Evolutionary conservation across 208 protist species (phyloP).

Genomic region (Acanthamoeba lenticulata): DNA sequence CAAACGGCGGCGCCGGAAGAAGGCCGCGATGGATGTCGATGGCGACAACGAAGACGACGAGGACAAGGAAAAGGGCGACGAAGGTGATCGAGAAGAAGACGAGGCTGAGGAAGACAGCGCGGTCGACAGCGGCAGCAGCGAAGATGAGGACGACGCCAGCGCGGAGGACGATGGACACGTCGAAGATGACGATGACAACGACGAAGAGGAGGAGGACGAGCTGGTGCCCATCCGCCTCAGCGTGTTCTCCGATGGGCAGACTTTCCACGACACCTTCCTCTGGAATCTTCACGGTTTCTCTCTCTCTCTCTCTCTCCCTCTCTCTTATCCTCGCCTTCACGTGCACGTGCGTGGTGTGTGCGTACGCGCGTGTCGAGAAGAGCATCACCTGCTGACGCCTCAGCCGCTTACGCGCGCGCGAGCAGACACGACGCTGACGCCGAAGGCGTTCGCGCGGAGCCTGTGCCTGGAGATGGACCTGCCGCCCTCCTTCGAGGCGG

Average conservation of each 20-base stretch:
- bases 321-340: not conserved
- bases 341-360: not conserved
- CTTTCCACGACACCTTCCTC: slow-evolving; percentile 55
- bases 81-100: not conserved
- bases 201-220: slow-evolving; percentile 45
- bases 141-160: not conserved
- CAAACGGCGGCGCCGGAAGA: not conserved
- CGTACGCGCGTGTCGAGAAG: not conserved
- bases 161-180: not conserved
- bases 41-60: not conserved
- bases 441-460: not conserved
- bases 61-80: not conserved
- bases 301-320: too few relatives aligned
- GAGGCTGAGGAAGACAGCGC: not conserved
- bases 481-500: slow-evolving; percentile 28
- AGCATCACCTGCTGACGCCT: not conserved
- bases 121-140: not conserved
- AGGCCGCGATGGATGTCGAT: not conserved
- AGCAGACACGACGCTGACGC: not conserved
- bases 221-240: slow-evolving; percentile 62
- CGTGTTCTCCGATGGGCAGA: slow-evolving; percentile 29
- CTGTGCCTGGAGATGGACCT: slow-evolving; percentile 61
- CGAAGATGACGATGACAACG: not conserved
- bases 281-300: slow-evolving; percentile 39
- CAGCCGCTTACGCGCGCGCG: not conserved